A percentile compares a stretch with the other conserved stretches of the same genome.
Evolutionary conservation across 225 moss, liverwort and hornwort species (phyloP).

Genomic region (Polytrichum formosum): DNA sequence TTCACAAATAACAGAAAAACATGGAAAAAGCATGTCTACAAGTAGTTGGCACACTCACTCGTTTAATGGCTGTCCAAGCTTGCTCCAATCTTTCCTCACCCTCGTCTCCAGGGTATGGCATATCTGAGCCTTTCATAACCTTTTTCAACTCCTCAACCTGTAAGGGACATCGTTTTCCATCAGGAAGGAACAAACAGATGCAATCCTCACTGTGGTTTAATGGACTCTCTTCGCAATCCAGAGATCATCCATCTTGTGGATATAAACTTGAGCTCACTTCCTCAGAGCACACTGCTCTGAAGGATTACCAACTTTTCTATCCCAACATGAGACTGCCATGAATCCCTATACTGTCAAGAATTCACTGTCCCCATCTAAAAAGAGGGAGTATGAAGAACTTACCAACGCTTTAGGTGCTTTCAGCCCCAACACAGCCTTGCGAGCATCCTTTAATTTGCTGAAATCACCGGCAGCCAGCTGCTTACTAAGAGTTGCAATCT

Average conservation of each 20-base stretch:
- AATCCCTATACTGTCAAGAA: no score
- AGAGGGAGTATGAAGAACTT: constrained; percentile 10
- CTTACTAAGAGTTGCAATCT: constrained; percentile 58
- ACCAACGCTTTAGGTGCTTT: constrained; percentile 68
- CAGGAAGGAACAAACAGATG: no score
- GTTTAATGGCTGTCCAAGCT: constrained; percentile 92
- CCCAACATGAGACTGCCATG: no score
- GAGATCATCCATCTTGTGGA: no score
- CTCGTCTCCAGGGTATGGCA: constrained; percentile 97
- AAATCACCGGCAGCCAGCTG: constrained; percentile 75
- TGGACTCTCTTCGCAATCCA: no score
- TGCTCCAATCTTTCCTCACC: constrained; percentile 80
- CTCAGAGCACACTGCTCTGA: no score
- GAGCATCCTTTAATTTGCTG: constrained; percentile 71
- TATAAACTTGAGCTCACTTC: no score
- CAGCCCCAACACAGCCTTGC: constrained; percentile 59
- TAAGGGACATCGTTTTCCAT: background rate
- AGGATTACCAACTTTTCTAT: no score
- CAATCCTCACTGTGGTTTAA: no score
- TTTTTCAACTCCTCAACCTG: constrained; percentile 70
- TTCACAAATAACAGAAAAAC: no score
- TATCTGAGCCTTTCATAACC: constrained; percentile 57
- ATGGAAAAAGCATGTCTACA: no score
- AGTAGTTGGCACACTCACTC: constrained; percentile 22
- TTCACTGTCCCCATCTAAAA: no score